Percentiles rank a stretch among this genome's conserved stretches.
phyloP scores from a whole-genome alignment of 129 eudicot genomes.

The Pseudognaphalium luteoalbum region DNA sequence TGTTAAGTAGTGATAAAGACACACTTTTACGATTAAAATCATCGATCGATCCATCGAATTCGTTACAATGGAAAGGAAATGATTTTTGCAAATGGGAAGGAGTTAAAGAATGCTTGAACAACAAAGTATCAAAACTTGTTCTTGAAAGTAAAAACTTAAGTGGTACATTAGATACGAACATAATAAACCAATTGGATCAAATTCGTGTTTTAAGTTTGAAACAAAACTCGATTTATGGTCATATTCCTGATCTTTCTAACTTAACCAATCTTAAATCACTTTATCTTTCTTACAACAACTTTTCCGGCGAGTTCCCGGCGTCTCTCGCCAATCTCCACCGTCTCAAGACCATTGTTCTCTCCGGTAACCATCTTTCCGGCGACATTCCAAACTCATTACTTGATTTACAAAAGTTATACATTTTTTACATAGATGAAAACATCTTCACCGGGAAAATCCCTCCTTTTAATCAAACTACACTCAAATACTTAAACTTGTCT shows the following conservation, averaged over 20 bases:
- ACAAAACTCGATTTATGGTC: constrained; percentile 62
- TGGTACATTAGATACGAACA: constrained; percentile 48
- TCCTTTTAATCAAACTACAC: constrained; percentile 50
- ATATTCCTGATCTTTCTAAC: constrained; percentile 55
- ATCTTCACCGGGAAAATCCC: constrained; percentile 63
- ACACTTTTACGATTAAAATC: constrained; percentile 53
- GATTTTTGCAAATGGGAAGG: constrained; percentile 72
- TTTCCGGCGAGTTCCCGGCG: constrained; percentile 63
- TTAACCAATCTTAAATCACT: constrained; percentile 69
- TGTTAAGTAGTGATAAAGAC: constrained; percentile 41
- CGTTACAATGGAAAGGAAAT: constrained; percentile 53
- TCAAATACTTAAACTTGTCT: constrained; percentile 61
- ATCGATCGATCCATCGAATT: constrained; percentile 52
- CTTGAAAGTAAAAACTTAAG: constrained; percentile 53
- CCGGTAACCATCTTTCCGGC: constrained; percentile 55
- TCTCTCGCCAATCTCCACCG: constrained; percentile 57
- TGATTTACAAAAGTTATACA: constrained; percentile 39
- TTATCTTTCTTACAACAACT: constrained; percentile 51
- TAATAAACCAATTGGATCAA: constrained; percentile 54
- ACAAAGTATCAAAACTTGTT: constrained; percentile 72
- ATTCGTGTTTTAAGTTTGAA: constrained; percentile 78
- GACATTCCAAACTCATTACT: constrained; percentile 47
- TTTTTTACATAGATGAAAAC: constrained; percentile 57
- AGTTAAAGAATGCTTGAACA: constrained; percentile 54
- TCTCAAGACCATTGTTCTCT: constrained; percentile 57